Conservation (phyloP, 352 stramenopile species). For the Halophytophthora batemanensis region DNA sequence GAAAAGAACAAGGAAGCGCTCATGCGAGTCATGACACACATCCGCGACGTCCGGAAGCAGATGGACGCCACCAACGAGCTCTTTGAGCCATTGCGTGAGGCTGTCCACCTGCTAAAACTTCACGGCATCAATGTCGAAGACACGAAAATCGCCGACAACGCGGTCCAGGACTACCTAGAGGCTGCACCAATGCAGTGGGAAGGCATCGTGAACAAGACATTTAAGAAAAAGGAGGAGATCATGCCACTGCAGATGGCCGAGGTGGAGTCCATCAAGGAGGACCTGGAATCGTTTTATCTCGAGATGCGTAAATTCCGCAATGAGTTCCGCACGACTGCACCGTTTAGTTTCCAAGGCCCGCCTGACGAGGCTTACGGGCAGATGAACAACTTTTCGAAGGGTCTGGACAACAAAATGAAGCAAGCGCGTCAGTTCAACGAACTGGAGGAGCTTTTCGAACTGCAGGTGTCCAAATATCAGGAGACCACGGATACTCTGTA, state of each 20-base stretch:
- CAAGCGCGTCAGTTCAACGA: slow-evolving; percentile 86
- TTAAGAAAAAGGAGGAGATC: slow-evolving; percentile 98
- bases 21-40: slow-evolving; percentile 97
- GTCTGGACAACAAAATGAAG: slow-evolving; percentile 74
- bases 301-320: slow-evolving; percentile 94
- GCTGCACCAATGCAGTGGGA: slow-evolving; percentile 96
- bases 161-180: slow-evolving; percentile 92
- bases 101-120: slow-evolving; percentile 92
- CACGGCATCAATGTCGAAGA: slow-evolving; percentile 93
- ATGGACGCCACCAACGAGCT: slow-evolving; percentile 92
- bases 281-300: slow-evolving; percentile 93
- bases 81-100: slow-evolving; percentile 93
- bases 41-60: slow-evolving; percentile 92
- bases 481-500: slow-evolving; percentile 88
- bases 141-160: slow-evolving; percentile 77
- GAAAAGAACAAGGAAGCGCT: slow-evolving; percentile 93
- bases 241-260: slow-evolving; percentile 96
- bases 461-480: slow-evolving; percentile 86
- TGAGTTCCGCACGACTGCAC: slow-evolving; percentile 92
- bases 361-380: slow-evolving; percentile 83
- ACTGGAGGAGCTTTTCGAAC: slow-evolving; percentile 83
- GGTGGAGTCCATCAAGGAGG: slow-evolving; percentile 92
- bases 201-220: slow-evolving; percentile 97
- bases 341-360: slow-evolving; percentile 90
- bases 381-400: slow-evolving; percentile 74